Conservation (phyloP, 2,329 filamentous ascomycete species). For the Cryphonectria parasitica region DNA sequence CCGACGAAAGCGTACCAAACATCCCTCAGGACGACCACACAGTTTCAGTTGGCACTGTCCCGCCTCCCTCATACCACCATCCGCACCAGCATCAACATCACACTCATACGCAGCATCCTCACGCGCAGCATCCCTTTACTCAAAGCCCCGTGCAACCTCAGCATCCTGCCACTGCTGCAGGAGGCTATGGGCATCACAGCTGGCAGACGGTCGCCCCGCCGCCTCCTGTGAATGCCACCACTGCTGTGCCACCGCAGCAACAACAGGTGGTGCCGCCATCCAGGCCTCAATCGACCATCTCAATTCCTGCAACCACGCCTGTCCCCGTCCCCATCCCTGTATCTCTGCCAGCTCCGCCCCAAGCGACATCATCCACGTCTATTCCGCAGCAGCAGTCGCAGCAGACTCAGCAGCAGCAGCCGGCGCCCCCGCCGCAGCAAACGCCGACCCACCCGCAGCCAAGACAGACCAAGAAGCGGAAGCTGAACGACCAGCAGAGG, state of each 20-base stretch:
- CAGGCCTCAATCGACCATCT: conserved; percentile 27
- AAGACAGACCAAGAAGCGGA: conserved; percentile 30
- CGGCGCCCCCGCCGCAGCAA: conserved; percentile 8
- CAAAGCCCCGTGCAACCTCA: conserved; percentile 29
- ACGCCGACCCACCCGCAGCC: conserved; percentile 21
- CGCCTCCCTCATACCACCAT: conserved; percentile 25
- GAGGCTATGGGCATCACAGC: conserved; percentile 29
- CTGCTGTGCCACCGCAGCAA: conserved; percentile 26
- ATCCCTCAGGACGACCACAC: conserved; percentile 30
- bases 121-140: conserved; percentile 26
- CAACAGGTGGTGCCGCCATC: conserved; percentile 31
- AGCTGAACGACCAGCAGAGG: conserved; percentile 27
- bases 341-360: conserved; percentile 19
- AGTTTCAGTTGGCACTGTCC: conserved; percentile 31
- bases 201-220: conserved; percentile 33
- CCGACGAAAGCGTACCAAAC: conserved; percentile 29
- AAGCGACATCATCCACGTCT: conserved; percentile 25
- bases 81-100: conserved; percentile 19
- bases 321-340: conserved; percentile 26
- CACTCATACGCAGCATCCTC: conserved; percentile 22
- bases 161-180: conserved; percentile 28
- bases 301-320: conserved; percentile 26
- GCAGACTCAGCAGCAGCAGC: conserved; percentile 10
- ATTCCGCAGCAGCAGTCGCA: conserved; percentile 26
- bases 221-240: conserved; percentile 25